Percentiles rank a stretch among this genome's conserved stretches.
These are phyloP conservation scores for Blepharisma undulans DNA, from an alignment of 169 alveolate species.

Conservation along the genomic window DNA sequence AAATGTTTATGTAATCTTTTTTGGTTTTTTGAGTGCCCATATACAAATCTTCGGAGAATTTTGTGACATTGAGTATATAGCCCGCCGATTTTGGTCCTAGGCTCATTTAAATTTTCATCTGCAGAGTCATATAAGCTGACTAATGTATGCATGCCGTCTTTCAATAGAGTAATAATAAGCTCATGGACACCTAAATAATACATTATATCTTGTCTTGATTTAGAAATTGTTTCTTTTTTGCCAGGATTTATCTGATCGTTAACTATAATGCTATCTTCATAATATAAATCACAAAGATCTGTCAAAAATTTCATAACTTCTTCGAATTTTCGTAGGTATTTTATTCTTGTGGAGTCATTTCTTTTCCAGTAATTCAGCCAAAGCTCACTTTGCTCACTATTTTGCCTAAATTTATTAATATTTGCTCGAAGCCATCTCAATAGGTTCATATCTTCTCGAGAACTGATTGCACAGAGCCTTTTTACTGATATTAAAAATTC, in stretches of 20 bases:
- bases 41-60: slow-evolving; percentile 21
- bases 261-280: not conserved
- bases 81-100: not conserved
- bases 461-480: not conserved
- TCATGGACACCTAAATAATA: slow-evolving; percentile 11
- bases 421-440: slow-evolving; percentile 14
- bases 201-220: slow-evolving; percentile 32
- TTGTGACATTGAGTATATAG: slow-evolving; percentile 12
- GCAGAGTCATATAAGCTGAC: not conserved
- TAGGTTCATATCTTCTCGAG: not conserved
- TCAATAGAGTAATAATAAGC: slow-evolving; percentile 2
- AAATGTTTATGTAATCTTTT: slow-evolving; percentile 23
- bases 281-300: not conserved
- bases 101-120: not conserved
- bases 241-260: not conserved
- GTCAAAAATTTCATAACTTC: not conserved
- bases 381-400: slow-evolving; percentile 23
- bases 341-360: not conserved
- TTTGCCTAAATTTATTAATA: not conserved
- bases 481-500: not conserved
- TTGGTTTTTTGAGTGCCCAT: slow-evolving; percentile 40
- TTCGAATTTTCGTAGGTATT: not conserved
- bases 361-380: slow-evolving; percentile 25
- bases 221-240: not conserved
- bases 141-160: slow-evolving; percentile 38